Percentiles rank a stretch among this genome's conserved stretches.
Evolutionary conservation across 495 filamentous ascomycete genomes (phyloP).

Genomic region (Friedmanniomyces simplex): DNA sequence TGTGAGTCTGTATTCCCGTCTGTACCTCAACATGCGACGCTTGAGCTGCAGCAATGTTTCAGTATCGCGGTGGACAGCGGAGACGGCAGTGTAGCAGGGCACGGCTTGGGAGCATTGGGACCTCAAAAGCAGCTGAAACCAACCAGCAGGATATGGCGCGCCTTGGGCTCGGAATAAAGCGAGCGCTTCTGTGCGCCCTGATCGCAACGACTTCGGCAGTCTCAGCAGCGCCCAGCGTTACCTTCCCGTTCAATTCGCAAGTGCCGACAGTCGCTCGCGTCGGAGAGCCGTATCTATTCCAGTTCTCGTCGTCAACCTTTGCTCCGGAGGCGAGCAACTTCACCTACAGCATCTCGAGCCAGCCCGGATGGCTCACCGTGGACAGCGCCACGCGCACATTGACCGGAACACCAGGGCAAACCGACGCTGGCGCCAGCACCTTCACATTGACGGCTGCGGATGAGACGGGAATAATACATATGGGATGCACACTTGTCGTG

Average conservation of each 20-base stretch:
- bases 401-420: constrained; percentile 50
- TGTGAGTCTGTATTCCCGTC: background rate
- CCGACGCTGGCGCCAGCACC: constrained; percentile 43
- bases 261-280: constrained; percentile 64
- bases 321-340: constrained; percentile 40
- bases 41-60: background rate
- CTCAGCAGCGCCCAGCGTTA: constrained; percentile 27
- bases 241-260: constrained; percentile 67
- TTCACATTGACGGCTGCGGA: constrained; percentile 35
- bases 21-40: background rate
- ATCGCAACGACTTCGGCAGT: background rate
- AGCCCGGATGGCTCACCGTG: constrained; percentile 60
- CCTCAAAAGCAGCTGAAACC: too few species aligned
- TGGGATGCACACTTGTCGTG: constrained; percentile 26
- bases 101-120: background rate
- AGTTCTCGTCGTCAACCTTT: constrained; percentile 61
- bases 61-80: background rate
- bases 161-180: background rate
- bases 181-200: background rate
- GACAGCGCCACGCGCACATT: constrained; percentile 51
- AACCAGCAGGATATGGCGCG: background rate
- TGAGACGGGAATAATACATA: constrained; percentile 20
- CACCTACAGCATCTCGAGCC: constrained; percentile 50
- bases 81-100: background rate
- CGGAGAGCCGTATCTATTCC: constrained; percentile 52